These are phyloP conservation scores for Pugionium cornutum DNA, from an alignment of 345 rosid genomes.

Conservation along the genomic window DNA sequence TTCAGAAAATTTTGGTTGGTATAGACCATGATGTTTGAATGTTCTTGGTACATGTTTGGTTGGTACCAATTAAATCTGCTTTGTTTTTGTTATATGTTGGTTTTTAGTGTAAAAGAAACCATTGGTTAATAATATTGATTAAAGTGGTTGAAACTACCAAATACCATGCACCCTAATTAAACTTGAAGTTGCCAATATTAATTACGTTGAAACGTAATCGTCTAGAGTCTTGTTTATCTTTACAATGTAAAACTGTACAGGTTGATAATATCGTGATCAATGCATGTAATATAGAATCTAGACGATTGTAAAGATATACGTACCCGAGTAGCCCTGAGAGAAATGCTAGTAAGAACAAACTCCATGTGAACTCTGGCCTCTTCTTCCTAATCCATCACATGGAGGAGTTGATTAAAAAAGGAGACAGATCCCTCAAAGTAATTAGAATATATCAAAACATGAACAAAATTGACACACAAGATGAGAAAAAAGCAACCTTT, in stretches of 20 bases:
- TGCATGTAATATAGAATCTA: neutral
- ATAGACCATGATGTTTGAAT: too few relatives aligned
- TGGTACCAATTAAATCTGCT: too few relatives aligned
- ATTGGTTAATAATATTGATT: neutral
- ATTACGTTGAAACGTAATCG: neutral
- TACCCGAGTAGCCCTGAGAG: slow-evolving; percentile 58
- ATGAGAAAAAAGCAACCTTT: slow-evolving; percentile 36
- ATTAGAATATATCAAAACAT: neutral
- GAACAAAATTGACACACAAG: neutral
- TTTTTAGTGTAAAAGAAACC: neutral
- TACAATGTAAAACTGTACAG: neutral
- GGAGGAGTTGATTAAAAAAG: neutral
- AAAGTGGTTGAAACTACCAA: neutral
- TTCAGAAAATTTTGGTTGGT: too few relatives aligned
- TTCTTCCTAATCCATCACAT: slow-evolving; percentile 39
- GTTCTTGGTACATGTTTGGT: too few relatives aligned
- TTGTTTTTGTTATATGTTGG: neutral
- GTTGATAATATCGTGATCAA: neutral
- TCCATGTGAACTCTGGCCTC: slow-evolving; percentile 57
- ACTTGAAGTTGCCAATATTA: neutral
- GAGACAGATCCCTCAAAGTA: neutral
- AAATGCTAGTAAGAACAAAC: slow-evolving; percentile 45
- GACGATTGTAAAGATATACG: neutral
- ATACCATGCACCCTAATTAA: neutral
- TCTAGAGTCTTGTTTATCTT: neutral